A percentile compares a stretch with the other conserved stretches of the same genome.
phyloP scores from a whole-genome alignment of 192 early-diverging fungal species.

The Coemansia sp. region DNA sequence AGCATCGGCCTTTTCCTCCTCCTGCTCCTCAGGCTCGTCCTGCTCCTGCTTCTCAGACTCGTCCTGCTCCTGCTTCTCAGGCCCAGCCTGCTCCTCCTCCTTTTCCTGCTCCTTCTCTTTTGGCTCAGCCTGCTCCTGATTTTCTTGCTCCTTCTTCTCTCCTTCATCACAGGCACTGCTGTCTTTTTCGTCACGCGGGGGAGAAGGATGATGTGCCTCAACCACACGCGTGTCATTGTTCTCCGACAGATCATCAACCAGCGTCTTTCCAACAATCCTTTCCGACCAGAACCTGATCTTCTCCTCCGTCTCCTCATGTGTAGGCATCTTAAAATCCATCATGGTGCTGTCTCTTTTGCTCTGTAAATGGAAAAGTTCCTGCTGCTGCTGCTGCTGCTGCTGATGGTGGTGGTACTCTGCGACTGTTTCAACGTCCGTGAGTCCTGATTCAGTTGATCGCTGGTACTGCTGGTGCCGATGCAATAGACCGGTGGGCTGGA shows the following conservation, averaged over 20 bases:
- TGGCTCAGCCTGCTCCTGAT: neutral
- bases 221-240: neutral
- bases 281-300: conserved; percentile 13
- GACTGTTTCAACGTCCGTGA: neutral
- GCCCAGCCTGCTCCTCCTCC: neutral
- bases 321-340: conserved; percentile 19
- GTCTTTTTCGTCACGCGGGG: too few relatives aligned
- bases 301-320: conserved; percentile 22
- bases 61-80: neutral
- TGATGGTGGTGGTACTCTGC: neutral
- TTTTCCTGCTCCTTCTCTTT: neutral
- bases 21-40: neutral
- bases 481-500: neutral
- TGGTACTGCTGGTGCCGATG: neutral
- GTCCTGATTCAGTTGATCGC: neutral
- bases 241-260: conserved; percentile 14
- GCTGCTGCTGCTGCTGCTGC: neutral
- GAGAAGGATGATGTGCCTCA: neutral
- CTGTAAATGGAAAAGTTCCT: neutral
- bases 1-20: neutral
- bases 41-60: neutral
- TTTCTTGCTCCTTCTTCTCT: neutral
- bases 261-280: conserved; percentile 15
- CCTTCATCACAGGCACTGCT: neutral
- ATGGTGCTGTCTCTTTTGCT: neutral